Percentiles rank a stretch among this genome's conserved stretches.
Conservation (phyloP, 1,284 basidiomycete species). For the Ceratobasidium sp. region DNA sequence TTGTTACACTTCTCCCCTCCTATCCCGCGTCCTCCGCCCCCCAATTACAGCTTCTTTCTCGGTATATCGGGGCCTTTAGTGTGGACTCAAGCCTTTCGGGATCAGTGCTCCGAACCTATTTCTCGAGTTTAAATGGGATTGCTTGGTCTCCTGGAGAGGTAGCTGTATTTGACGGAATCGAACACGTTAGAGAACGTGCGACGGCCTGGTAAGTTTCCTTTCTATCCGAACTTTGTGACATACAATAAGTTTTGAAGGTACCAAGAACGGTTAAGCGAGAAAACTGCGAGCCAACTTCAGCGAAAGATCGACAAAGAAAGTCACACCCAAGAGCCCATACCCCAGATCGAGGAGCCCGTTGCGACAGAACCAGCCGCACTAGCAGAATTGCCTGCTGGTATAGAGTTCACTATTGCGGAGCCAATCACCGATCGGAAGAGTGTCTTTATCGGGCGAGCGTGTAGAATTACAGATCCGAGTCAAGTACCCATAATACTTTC, state of each 20-base stretch:
- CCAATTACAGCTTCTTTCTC: constrained; percentile 82
- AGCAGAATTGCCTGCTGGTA: constrained; percentile 60
- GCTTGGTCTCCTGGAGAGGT: constrained; percentile 75
- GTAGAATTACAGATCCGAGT: constrained; percentile 74
- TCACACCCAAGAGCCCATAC: neutral
- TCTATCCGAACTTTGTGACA: neutral
- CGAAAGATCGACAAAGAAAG: constrained; percentile 58
- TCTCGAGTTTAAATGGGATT: constrained; percentile 69
- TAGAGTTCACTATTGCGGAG: constrained; percentile 70
- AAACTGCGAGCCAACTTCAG: constrained; percentile 62
- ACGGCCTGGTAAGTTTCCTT: constrained; percentile 41
- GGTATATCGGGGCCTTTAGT: constrained; percentile 80
- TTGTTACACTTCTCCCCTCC: constrained; percentile 72
- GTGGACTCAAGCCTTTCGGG: constrained; percentile 76
- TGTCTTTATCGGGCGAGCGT: constrained; percentile 81
- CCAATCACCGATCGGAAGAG: constrained; percentile 84
- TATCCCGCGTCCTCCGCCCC: constrained; percentile 77
- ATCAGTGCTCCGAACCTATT: constrained; percentile 78
- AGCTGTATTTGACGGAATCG: constrained; percentile 87
- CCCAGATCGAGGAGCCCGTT: neutral
- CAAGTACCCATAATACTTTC: constrained; percentile 77
- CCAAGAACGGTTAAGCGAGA: constrained; percentile 62
- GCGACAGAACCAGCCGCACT: constrained; percentile 41
- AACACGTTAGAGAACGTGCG: constrained; percentile 72
- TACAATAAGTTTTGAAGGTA: constrained; percentile 63